Base-by-base conservation (phyloP, 2,329 filamentous ascomycete genomes). In the Colletotrichum euphorbiae region DNA sequence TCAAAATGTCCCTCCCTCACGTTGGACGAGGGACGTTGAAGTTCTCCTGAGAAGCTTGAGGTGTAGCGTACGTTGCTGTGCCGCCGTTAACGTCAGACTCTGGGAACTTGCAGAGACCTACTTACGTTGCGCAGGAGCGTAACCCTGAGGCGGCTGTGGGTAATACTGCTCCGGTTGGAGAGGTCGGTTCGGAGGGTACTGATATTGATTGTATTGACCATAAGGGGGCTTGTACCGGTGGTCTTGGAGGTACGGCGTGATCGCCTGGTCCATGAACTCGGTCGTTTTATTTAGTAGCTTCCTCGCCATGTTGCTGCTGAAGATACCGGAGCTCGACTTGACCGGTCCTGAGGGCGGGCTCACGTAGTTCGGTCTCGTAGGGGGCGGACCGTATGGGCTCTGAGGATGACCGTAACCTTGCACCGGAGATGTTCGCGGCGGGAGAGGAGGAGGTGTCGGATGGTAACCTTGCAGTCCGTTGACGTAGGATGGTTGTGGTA, bases 241-340 rank as follows among this genome's bases (percentile, higher is more conserved):
- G 36, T 69, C 62, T 43, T 63, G 63, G 36, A 73, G 64, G 42
- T 71, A 69, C 1, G 73, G 72, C 42, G 68, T 62, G 17, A 73
- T 66, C 24, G 73, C 77, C 52, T 72, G 77, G 69, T 80, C 78
- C 21, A 80, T 69, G 12, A 74, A 75, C 51, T 77, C 74, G 24
- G 75, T 75, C 28, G 78, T 79, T 72, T 77, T 80, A 57, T 74
- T 76, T 12, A 80, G 56, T 74, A 77, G 79, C 61, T 76, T 78
- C 64, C 76, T 74, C 1, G 77, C 78, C 17, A 77, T 77, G 38
- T 73, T 74, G 65, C 75, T 74, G 28, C 77, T 75, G 52, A 80
- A 77, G 13, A 79, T 70, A 36, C 74, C 75, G 7, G 64, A 42
- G 48, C 38, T 40, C 48, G 57, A 40, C 45, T 67, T 65, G 4